Percentiles rank a stretch among this genome's conserved stretches.
Conservation (phyloP, 352 stramenopile genomes). For the Phytophthora foliorum region DNA sequence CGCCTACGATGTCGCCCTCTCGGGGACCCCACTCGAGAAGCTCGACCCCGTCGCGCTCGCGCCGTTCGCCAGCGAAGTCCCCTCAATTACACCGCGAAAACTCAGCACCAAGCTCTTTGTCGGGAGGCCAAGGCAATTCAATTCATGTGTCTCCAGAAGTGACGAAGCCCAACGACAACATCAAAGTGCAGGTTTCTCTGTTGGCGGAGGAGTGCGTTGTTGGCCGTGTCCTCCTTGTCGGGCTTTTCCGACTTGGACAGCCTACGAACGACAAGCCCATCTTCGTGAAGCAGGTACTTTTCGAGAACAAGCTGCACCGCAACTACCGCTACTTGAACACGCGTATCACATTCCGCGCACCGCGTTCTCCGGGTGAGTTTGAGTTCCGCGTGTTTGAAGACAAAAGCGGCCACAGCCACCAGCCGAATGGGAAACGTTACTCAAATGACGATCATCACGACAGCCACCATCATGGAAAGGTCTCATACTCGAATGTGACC, state of each 20-base stretch:
- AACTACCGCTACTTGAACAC: slow-evolving; percentile 75
- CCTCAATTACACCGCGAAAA: slow-evolving; percentile 47
- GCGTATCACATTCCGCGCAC: slow-evolving; percentile 84
- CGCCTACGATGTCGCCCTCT: slow-evolving; percentile 32
- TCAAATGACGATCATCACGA: slow-evolving; percentile 44
- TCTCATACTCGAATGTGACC: slow-evolving; percentile 71
- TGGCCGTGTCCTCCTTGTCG: slow-evolving; percentile 76
- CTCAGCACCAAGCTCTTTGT: slow-evolving; percentile 30
- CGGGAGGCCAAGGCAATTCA: slow-evolving; percentile 35
- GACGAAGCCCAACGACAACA: slow-evolving; percentile 81
- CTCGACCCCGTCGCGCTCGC: slow-evolving; percentile 42
- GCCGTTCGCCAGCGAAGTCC: slow-evolving; percentile 51
- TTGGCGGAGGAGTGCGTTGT: slow-evolving; percentile 65
- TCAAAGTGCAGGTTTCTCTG: slow-evolving; percentile 80
- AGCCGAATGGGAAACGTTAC: slow-evolving; percentile 37
- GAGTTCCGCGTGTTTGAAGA: slow-evolving; percentile 89
- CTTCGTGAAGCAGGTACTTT: slow-evolving; percentile 87
- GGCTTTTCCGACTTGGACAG: slow-evolving; percentile 81
- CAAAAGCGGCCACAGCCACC: slow-evolving; percentile 49
- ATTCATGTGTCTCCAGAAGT: slow-evolving; percentile 66
- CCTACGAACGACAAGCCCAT: slow-evolving; percentile 84
- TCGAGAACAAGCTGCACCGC: slow-evolving; percentile 80
- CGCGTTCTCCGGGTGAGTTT: slow-evolving; percentile 83
- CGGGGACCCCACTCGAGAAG: slow-evolving; percentile 31
- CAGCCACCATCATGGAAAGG: slow-evolving; percentile 36